Evolutionary conservation across 73 alveolate species (phyloP), one percentile per base, ranked within the genome.

Genomic region (Paramecium caudatum): DNA sequence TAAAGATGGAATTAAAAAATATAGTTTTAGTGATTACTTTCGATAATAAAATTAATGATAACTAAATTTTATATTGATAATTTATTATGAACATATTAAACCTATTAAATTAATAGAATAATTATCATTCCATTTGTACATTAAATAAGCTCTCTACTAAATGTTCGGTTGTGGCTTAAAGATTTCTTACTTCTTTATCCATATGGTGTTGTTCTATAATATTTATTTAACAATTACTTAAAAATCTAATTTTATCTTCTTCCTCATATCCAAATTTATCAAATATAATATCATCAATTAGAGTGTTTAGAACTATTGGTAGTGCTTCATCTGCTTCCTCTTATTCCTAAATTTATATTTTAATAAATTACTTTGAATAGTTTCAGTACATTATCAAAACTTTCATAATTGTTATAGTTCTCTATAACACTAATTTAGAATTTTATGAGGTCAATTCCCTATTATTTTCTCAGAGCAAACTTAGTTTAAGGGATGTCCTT

Each of bases 191-290:
- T 37, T 68, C 84, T 16, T 30, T 68, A 0, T 68, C 50, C 12
- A 17, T 37, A n/a, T 68, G 80, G 37, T 1, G 30, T 55, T 55
- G 23, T 55, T 55, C 80, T 55, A 23, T 5, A 9, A 9, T 27
- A 55, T 55, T 27, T 8, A 2, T 19, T 8, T 23, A 19, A 55
- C 3, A 3, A 27, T 55, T 74, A 74, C 88, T 74, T 47, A 74
- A 21, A 21, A 74, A 74, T 19, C 32, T 13, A 8, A 74, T 74
- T 39, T 74, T 41, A 74, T 74, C 88, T 27, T 74, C 88, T 13
- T 74, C 88, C 46, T 74, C 88, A 74, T 74, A 74, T 17, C 47
- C 47, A 74, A 9, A 74, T 74, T 74, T 41, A 15, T 74, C 69
- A 74, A 3, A 74, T 8, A 74, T 39, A 17, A 74, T 17, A 41